phyloP scores from a whole-genome alignment of 805 yeast species.

The Yamadazyma philogaea region DNA sequence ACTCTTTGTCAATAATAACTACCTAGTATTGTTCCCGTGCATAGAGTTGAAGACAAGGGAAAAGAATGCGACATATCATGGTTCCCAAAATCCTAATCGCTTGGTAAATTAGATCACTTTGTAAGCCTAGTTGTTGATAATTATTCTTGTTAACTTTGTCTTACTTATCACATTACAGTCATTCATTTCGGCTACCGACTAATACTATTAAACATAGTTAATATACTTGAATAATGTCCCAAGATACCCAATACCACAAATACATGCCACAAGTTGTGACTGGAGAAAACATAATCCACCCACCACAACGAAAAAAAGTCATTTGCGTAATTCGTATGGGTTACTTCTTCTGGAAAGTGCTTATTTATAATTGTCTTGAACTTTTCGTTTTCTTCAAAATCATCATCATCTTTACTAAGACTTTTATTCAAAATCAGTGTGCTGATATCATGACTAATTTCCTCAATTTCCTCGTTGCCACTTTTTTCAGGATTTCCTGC shows the following conservation, averaged over 20 bases:
- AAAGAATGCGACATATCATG: too few relatives aligned
- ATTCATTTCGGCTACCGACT: background rate
- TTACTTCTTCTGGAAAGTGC: constrained; percentile 36
- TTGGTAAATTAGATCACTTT: too few relatives aligned
- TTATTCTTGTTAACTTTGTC: too few relatives aligned
- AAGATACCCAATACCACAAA: constrained; percentile 86
- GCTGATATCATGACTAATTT: constrained; percentile 20
- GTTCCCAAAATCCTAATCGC: too few relatives aligned
- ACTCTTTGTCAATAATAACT: too few relatives aligned
- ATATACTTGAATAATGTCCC: constrained; percentile 79
- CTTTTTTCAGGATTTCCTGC: constrained; percentile 33
- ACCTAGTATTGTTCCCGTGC: too few relatives aligned
- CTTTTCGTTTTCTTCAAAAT: constrained; percentile 17
- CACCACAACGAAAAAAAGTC: constrained; percentile 69
- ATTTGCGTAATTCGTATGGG: constrained; percentile 30
- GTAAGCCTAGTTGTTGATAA: too few relatives aligned
- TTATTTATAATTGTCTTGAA: constrained; percentile 30
- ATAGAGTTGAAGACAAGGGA: too few relatives aligned
- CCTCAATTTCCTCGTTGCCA: constrained; percentile 38
- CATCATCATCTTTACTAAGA: constrained; percentile 6
- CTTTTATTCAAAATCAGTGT: constrained; percentile 9
- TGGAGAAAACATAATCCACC: constrained; percentile 70
- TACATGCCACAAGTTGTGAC: constrained; percentile 93
- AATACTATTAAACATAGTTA: constrained; percentile 60
- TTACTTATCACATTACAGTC: background rate